Base-by-base conservation (phyloP, 2,329 filamentous ascomycete genomes). In the Phaeoacremonium minimum region DNA sequence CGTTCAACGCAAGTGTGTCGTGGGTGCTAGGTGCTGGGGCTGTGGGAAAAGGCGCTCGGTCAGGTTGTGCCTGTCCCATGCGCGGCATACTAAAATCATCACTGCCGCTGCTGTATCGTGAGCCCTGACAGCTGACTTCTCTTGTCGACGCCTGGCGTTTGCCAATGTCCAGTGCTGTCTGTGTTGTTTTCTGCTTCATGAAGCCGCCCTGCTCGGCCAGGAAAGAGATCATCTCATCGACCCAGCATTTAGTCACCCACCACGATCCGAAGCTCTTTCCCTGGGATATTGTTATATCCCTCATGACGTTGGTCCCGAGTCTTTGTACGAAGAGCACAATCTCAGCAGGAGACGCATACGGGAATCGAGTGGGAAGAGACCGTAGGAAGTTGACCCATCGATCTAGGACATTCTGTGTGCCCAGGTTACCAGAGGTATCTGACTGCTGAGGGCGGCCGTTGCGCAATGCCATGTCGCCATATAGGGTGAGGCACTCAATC, bases 191-290 rank as follows among this genome's bases (percentile, higher is more conserved):
- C 40, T 73, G 73, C 46, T 73, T 71, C 67, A 96, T 81, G 55
- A 96, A 96, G 0, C 91, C 91, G 34, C 90, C 91, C 50, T 90
- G 83, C 51, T 94, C 88, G 1, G 87, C 88, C 47, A 95, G 71
- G 74, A 94, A 96, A 39, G 85, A 75, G 33, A 89, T 80, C 87
- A 95, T 94, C 64, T 97, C 91, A 53, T 96, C 90, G 35, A 96
- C 77, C 73, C 91, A 97, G 40, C 91, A 90, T 58, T 96, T 95
- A 4, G 89, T 89, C 40, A 96, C 86, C 87, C 87, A 93, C 88
- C 88, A 94, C 6, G 85, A 83, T n/a, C 86, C 84, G 53, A 91
- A 94, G 52, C 85, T 90, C 53, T 83, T 80, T 14, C 84, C 85
- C 46, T 85, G 82, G 28, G 79, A 73, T 34, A 93, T 80, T 1